Evolutionary conservation across 2,329 filamentous ascomycete species (phyloP).

Genomic region (Clarireedia homoeocarpa): DNA sequence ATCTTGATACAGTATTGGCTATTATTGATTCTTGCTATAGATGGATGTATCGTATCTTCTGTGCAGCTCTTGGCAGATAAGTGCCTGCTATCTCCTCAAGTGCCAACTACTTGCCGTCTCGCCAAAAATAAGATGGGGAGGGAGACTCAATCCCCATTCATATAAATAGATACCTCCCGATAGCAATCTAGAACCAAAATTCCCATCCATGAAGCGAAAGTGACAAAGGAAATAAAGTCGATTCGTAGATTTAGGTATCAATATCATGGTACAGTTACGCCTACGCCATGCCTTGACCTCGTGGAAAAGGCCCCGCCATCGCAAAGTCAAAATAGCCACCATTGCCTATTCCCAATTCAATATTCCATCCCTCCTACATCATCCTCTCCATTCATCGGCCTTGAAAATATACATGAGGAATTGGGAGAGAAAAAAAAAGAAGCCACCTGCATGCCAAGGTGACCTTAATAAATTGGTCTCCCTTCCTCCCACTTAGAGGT

Average conservation of each 20-base stretch:
- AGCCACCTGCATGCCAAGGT: neutral
- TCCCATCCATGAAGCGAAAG: neutral
- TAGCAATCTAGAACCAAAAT: neutral
- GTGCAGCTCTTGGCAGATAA: too few relatives aligned
- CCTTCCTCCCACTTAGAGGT: slow-evolving; percentile 26
- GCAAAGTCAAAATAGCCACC: neutral
- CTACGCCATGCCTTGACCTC: too few relatives aligned
- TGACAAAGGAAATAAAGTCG: neutral
- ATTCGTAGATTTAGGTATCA: neutral
- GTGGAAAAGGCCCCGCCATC: neutral
- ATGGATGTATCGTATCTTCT: too few relatives aligned
- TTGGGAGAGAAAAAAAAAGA: neutral
- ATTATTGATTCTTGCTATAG: too few relatives aligned
- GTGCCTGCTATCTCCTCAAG: too few relatives aligned
- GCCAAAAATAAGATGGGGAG: too few relatives aligned
- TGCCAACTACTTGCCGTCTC: too few relatives aligned
- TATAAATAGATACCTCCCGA: neutral
- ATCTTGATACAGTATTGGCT: too few relatives aligned
- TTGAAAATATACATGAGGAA: neutral
- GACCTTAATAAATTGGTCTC: slow-evolving; percentile 27
- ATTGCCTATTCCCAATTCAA: neutral
- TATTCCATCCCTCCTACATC: neutral
- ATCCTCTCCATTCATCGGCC: neutral
- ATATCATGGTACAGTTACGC: neutral
- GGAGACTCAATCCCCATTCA: too few relatives aligned